Base-by-base conservation (phyloP, 176 grass and related monocot genomes). In the Musa beccarii region DNA sequence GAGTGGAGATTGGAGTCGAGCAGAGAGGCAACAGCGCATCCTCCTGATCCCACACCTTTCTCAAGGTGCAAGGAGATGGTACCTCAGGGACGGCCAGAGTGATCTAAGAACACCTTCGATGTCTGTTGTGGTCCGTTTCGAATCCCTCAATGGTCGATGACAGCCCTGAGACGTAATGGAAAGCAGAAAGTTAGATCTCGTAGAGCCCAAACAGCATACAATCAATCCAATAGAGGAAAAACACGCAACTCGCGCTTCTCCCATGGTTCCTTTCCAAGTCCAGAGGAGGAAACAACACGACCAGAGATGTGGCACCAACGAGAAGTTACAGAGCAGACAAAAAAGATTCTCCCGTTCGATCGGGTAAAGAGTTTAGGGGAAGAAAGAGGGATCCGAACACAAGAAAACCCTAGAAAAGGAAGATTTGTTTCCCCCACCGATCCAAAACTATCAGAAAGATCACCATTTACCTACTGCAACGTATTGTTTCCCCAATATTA, bases 21-120 rank as follows among this genome's bases (percentile, higher is more conserved):
- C 34, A 59, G 17, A 53, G 66, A 23, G 53, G 77, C 28, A 22
- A 51, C 23, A 49, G 28, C 23, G 87, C 80, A 86, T 84, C 65
- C 69, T 26, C 75, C 56, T 2, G 29, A 16, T 81, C 82, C 80
- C 72, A 84, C 87, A 79, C 85, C 89, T 83, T 82, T 77, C 71
- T 87, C 67, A 79, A 80, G 75, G 79, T 56, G 84, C 81, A 77
- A 75, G 75, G 49, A 64, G 65, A 74, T 49, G 78, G 71, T 43
- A 80, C 81, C 43, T 65, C 85, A 77, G 71, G 68, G 88, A 85
- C 73, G 84, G 79, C 89, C 83, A 83, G 87, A 86, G 77, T 91
- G 86, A 85, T 83, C 10, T 56, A 69, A 72, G 53, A 72, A 76
- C 69, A 77, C 50, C 59, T 52, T 23, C 51, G 51, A 49, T 85